Evolutionary conservation across 2,329 filamentous ascomycete species (phyloP).

Genomic region (Pyrenophora seminiperda): DNA sequence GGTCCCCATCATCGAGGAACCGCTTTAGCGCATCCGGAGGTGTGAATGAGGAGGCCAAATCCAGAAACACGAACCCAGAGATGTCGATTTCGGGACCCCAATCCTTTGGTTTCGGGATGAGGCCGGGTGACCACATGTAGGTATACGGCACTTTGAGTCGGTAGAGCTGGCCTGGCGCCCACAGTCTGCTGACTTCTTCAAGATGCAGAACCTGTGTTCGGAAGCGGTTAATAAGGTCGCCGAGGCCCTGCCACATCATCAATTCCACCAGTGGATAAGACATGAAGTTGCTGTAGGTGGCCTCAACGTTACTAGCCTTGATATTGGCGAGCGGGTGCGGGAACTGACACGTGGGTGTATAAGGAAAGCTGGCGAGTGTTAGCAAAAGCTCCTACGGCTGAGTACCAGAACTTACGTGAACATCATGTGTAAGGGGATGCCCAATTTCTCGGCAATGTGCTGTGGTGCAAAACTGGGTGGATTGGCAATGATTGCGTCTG

Average conservation of each 20-base stretch:
- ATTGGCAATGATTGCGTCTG: constrained; percentile 81
- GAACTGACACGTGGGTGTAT: constrained; percentile 75
- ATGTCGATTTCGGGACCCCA: constrained; percentile 74
- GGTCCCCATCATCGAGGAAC: constrained; percentile 50
- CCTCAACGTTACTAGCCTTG: constrained; percentile 72
- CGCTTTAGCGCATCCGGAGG: constrained; percentile 61
- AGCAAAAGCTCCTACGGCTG: constrained; percentile 1
- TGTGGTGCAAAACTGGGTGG: constrained; percentile 78
- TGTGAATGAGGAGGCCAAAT: constrained; percentile 65
- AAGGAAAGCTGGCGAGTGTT: constrained; percentile 63
- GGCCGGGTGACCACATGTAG: constrained; percentile 67
- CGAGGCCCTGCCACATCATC: constrained; percentile 69
- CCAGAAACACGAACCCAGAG: constrained; percentile 78
- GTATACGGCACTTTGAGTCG: constrained; percentile 76
- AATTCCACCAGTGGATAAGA: constrained; percentile 80
- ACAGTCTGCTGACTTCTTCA: constrained; percentile 75
- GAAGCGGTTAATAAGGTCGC: constrained; percentile 78
- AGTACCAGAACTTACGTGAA: constrained; percentile 68
- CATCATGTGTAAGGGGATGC: constrained; percentile 81
- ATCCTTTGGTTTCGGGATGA: constrained; percentile 70
- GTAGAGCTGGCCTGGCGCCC: constrained; percentile 76
- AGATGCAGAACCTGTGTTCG: constrained; percentile 70
- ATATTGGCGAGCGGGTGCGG: constrained; percentile 79
- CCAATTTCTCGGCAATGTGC: constrained; percentile 75
- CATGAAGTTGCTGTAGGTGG: constrained; percentile 78